Percentiles rank a stretch among this genome's conserved stretches.
These are phyloP conservation scores for Nymphaea colorata DNA, from an alignment of 164 flowering plant genomes.

Conservation along the genomic window DNA sequence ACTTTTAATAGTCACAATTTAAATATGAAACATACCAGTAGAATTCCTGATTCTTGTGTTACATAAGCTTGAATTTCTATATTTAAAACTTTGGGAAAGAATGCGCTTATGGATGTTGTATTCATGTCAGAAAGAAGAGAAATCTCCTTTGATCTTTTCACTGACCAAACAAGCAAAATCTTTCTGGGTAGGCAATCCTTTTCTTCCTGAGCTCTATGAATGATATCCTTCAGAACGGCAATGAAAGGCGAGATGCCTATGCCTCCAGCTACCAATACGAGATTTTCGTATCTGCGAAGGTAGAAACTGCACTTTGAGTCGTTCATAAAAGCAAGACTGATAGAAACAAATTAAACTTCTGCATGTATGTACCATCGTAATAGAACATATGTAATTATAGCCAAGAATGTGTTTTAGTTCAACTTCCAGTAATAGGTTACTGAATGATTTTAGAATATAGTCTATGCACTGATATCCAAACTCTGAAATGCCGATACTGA, in stretches of 20 bases:
- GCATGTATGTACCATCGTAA: no score
- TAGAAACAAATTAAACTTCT: no score
- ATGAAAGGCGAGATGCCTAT: constrained; percentile 93
- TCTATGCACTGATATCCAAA: no score
- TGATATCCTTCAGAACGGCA: constrained; percentile 78
- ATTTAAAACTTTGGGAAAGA: constrained; percentile 30
- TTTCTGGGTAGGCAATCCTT: constrained; percentile 51
- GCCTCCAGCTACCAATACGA: constrained; percentile 88
- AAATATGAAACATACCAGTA: constrained; percentile 28
- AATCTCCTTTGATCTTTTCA: constrained; percentile 68
- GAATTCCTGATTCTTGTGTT: constrained; percentile 67
- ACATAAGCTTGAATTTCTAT: constrained; percentile 59
- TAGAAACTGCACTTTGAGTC: background rate
- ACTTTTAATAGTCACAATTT: background rate
- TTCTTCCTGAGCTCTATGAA: constrained; percentile 43
- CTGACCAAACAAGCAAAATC: constrained; percentile 68
- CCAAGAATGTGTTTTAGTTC: no score
- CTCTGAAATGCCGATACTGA: no score
- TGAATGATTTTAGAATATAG: no score
- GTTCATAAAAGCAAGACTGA: no score
- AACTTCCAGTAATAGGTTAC: no score
- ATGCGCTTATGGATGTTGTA: constrained; percentile 49
- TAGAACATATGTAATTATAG: no score
- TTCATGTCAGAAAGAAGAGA: constrained; percentile 48
- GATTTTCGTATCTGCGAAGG: constrained; percentile 57